phyloP scores from a whole-genome alignment of 176 grass and related monocot genomes.

The maize (Zea mays) region Zm-B73-REFERENCE-NAM-5.0 NC_050104.1:114093001-114093500 shows the following conservation, averaged over 20 bases:
- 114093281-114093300: slow-evolving; percentile 31
- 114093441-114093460: not conserved
- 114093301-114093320: slow-evolving; percentile 99
- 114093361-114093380: not conserved
- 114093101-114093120: not conserved
- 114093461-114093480: not conserved
- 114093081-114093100: slow-evolving; percentile 8
- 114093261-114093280: slow-evolving; percentile 23
- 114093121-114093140: slow-evolving; percentile 67
- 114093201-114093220: slow-evolving; percentile 73
- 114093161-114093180: slow-evolving; percentile 99
- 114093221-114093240: not conserved
- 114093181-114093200: slow-evolving; percentile 95
- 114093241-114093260: slow-evolving; percentile 25
- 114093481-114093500: not conserved
- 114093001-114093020: slow-evolving; percentile 53
- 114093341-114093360: slow-evolving; percentile 70
- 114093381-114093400: not conserved
- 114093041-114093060: not conserved
- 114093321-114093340: slow-evolving; percentile 88
- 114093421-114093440: not conserved
- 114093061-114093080: not conserved
- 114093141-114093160: slow-evolving; percentile 98
- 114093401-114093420: not conserved
- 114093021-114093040: too few species aligned